Percentiles rank a stretch among this genome's conserved stretches.
Evolutionary conservation across 2,329 filamentous ascomycete species (phyloP).

Genomic region (Pyrenophora teres): DNA sequence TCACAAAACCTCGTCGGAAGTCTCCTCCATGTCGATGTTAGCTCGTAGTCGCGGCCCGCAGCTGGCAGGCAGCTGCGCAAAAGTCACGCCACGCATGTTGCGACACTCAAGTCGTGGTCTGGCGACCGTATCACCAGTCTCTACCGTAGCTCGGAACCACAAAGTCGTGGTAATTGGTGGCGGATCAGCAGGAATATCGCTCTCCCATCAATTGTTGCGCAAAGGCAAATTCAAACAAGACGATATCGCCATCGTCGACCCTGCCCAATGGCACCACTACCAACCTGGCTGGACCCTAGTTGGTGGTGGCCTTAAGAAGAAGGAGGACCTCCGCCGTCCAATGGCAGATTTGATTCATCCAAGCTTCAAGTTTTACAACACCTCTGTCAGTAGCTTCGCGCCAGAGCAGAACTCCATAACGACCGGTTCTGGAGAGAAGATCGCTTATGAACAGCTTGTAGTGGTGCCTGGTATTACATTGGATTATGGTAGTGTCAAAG

Average conservation of each 20-base stretch:
- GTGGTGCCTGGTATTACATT: slow-evolving; percentile 57
- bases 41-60: no score
- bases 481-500: slow-evolving; percentile 38
- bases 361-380: slow-evolving; percentile 66
- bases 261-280: slow-evolving; percentile 67
- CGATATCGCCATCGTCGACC: slow-evolving; percentile 69
- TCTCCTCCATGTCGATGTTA: no score
- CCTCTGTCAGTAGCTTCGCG: slow-evolving; percentile 55
- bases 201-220: slow-evolving; percentile 70
- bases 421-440: slow-evolving; percentile 59
- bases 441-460: slow-evolving; percentile 68
- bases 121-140: slow-evolving; percentile 36
- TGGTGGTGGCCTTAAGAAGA: slow-evolving; percentile 67
- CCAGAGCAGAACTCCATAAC: slow-evolving; percentile 63
- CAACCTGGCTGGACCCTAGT: slow-evolving; percentile 73
- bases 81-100: background rate
- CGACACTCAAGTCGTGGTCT: slow-evolving; percentile 15
- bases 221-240: slow-evolving; percentile 60
- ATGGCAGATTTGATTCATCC: slow-evolving; percentile 60
- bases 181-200: slow-evolving; percentile 67
- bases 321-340: slow-evolving; percentile 61
- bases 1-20: background rate
- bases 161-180: slow-evolving; percentile 70
- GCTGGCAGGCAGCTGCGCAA: no score
- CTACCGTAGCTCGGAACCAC: slow-evolving; percentile 55